These are phyloP conservation scores for Paecilomyces sp. DNA, from an alignment of 2,329 filamentous ascomycete species.

Conservation along the genomic window DNA sequence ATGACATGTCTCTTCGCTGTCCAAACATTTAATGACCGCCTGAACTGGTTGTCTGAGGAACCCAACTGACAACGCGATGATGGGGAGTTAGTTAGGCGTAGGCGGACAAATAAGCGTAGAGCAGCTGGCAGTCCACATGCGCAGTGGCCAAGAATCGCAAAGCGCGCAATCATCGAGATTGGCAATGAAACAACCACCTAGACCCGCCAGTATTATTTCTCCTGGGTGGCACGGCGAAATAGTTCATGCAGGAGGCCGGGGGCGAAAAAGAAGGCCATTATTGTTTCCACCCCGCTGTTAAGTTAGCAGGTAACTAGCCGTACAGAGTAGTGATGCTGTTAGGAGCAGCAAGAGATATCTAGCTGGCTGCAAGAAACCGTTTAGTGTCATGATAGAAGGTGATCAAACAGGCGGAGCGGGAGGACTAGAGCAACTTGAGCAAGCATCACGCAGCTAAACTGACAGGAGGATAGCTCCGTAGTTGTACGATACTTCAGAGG, in stretches of 20 bases:
- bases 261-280: background rate
- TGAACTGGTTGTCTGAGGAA: constrained; percentile 10
- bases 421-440: background rate
- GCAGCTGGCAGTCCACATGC: constrained; percentile 15
- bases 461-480: background rate
- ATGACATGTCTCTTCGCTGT: constrained; percentile 17
- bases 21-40: constrained; percentile 13
- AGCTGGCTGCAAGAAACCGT: background rate
- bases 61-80: constrained; percentile 11
- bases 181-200: background rate
- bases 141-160: constrained; percentile 6
- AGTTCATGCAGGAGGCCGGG: background rate
- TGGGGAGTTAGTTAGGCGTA: constrained; percentile 5
- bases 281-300: background rate
- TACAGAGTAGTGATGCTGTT: background rate
- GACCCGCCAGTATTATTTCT: background rate
- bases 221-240: background rate
- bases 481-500: background rate
- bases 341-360: background rate
- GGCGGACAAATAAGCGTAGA: constrained; percentile 15
- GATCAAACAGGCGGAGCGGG: background rate
- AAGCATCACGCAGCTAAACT: background rate
- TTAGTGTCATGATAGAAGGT: background rate
- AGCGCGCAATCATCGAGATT: background rate
- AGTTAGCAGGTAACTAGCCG: background rate